Percentiles rank a stretch among this genome's conserved stretches.
These are phyloP conservation scores for Ramalina intermedia DNA, from an alignment of 495 filamentous ascomycete species.

Conservation along the genomic window DNA sequence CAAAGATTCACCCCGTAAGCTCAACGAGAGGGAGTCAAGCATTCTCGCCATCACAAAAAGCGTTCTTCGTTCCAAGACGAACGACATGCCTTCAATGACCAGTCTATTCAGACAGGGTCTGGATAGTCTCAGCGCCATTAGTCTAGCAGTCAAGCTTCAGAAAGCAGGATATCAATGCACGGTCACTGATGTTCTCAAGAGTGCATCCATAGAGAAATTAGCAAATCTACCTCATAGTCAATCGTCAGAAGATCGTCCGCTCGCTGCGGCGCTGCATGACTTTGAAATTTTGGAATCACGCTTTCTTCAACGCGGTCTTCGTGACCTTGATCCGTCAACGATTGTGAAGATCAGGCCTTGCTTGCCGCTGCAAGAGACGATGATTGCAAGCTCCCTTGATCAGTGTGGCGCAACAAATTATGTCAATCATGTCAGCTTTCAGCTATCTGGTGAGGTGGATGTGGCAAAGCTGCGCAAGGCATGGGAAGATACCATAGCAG, in stretches of 20 bases:
- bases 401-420: slow-evolving; percentile 51
- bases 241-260: no score
- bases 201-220: slow-evolving; percentile 45
- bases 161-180: slow-evolving; percentile 40
- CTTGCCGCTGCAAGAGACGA: slow-evolving; percentile 65
- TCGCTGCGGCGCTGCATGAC: slow-evolving; percentile 10
- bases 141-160: slow-evolving; percentile 51
- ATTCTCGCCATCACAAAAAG: slow-evolving; percentile 1
- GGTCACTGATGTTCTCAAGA: slow-evolving; percentile 51
- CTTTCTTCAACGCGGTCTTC: slow-evolving; percentile 35
- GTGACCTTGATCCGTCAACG: slow-evolving; percentile 7
- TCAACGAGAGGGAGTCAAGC: slow-evolving; percentile 13
- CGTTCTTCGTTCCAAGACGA: no score
- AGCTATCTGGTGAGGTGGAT: slow-evolving; percentile 35
- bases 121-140: slow-evolving; percentile 35
- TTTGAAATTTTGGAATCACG: slow-evolving; percentile 33
- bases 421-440: slow-evolving; percentile 63
- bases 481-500: slow-evolving; percentile 39
- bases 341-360: slow-evolving; percentile 26
- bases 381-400: slow-evolving; percentile 59
- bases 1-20: slow-evolving; percentile 12
- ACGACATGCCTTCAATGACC: slow-evolving; percentile 23
- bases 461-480: slow-evolving; percentile 37
- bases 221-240: slow-evolving; percentile 18
- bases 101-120: slow-evolving; percentile 34